These are phyloP conservation scores for Penicillium fuscoglaucum DNA, from an alignment of 2,329 filamentous ascomycete genomes.

Conservation along the genomic window DNA sequence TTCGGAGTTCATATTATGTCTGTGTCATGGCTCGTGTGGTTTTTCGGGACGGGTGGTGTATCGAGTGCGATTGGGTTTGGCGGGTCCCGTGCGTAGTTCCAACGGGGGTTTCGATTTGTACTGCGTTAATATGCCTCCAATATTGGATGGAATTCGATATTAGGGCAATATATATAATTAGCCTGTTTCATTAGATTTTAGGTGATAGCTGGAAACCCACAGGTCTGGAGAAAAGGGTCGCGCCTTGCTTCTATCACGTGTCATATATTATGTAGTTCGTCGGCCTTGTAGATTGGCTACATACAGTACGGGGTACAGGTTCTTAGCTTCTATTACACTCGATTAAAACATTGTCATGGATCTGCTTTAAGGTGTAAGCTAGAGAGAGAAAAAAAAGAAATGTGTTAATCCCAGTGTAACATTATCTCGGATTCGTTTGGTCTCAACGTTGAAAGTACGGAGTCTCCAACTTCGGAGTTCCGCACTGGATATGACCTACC, in stretches of 20 bases:
- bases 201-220: neutral
- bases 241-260: slow-evolving; percentile 1
- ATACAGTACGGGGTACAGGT: no score
- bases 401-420: neutral
- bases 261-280: neutral
- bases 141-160: neutral
- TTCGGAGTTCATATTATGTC: slow-evolving; percentile 4
- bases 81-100: slow-evolving; percentile 10
- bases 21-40: neutral
- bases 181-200: neutral
- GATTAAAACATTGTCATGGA: neutral
- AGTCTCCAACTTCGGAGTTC: neutral
- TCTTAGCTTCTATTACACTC: neutral
- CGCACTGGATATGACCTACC: neutral
- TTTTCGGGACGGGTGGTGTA: neutral
- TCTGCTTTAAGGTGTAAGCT: neutral
- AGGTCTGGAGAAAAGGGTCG: neutral
- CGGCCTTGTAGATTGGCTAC: neutral
- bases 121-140: neutral
- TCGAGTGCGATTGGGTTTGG: slow-evolving; percentile 10
- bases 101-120: neutral
- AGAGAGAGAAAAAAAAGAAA: neutral
- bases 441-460: neutral
- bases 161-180: neutral
- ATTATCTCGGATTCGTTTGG: neutral